Evolutionary conservation across 2,329 filamentous ascomycete species (phyloP).

Genomic region (Colletotrichum abscissum): DNA sequence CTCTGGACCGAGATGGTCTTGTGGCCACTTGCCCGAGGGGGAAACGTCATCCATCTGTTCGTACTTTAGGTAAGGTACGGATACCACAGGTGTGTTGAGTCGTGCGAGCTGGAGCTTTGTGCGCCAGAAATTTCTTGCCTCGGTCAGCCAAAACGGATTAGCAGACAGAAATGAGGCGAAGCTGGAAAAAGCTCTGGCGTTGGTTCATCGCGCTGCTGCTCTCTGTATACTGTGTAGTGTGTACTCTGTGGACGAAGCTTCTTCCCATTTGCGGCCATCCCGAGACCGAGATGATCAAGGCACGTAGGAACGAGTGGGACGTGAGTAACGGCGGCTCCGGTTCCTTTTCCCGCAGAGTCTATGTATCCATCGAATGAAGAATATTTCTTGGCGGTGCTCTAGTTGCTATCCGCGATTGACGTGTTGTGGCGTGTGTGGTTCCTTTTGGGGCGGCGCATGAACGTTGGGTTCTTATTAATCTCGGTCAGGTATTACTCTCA

Average conservation of each 20-base stretch:
- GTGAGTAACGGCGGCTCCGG: constrained; percentile 17
- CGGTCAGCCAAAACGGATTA: constrained; percentile 22
- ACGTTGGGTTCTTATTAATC: background rate
- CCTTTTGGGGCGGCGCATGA: constrained; percentile 9
- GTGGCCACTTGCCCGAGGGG: constrained; percentile 23
- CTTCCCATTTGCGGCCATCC: constrained; percentile 14
- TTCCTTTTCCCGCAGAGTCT: background rate
- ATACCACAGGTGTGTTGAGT: background rate
- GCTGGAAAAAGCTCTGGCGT: background rate
- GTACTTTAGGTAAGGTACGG: no score
- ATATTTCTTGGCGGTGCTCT: background rate
- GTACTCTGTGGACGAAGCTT: background rate
- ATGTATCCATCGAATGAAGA: background rate
- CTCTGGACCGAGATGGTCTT: background rate
- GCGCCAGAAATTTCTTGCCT: constrained; percentile 4
- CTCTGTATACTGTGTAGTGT: background rate
- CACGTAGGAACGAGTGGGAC: constrained; percentile 23
- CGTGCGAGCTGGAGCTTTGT: background rate
- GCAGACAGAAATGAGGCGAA: background rate
- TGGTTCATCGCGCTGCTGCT: background rate
- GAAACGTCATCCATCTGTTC: constrained; percentile 28
- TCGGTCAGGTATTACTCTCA: background rate
- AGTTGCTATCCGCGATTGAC: background rate
- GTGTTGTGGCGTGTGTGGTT: no score
- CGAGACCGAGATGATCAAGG: constrained; percentile 15